phyloP scores from a whole-genome alignment of 306 rosid genomes.

The Vicia sativa region DNA sequence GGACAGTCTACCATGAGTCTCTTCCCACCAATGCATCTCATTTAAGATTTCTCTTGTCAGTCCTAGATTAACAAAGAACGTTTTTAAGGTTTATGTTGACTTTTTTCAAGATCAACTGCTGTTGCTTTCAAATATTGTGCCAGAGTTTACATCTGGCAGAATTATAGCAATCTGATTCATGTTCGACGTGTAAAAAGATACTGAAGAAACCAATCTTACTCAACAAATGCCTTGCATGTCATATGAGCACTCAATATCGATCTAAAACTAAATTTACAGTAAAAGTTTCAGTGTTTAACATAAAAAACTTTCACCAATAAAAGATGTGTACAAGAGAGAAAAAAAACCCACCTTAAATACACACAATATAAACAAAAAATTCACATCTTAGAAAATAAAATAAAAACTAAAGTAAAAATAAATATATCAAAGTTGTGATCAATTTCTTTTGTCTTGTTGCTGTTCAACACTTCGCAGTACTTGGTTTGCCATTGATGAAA shows the following conservation, averaged over 20 bases:
- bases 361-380: conserved; percentile 26
- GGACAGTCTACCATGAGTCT: neutral
- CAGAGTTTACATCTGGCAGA: neutral
- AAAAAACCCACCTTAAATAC: conserved; percentile 10
- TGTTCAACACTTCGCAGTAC: conserved; percentile 69
- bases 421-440: conserved; percentile 13
- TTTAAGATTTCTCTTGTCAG: neutral
- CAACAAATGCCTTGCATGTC: neutral
- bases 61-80: no score
- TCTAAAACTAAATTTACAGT: neutral
- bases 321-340: neutral
- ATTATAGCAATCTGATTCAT: conserved; percentile 6
- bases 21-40: neutral
- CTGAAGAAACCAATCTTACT: neutral
- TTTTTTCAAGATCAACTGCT: no score
- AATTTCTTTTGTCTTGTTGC: conserved; percentile 59
- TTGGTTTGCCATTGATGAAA: conserved; percentile 83
- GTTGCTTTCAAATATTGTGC: no score
- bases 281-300: neutral
- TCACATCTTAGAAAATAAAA: neutral
- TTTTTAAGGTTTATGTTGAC: no score
- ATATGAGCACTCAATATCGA: neutral
- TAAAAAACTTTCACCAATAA: neutral
- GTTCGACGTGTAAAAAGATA: neutral
- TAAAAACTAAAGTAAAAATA: no score